Conservation (phyloP, 352 stramenopile genomes). For the Phytophthora meadii region DNA sequence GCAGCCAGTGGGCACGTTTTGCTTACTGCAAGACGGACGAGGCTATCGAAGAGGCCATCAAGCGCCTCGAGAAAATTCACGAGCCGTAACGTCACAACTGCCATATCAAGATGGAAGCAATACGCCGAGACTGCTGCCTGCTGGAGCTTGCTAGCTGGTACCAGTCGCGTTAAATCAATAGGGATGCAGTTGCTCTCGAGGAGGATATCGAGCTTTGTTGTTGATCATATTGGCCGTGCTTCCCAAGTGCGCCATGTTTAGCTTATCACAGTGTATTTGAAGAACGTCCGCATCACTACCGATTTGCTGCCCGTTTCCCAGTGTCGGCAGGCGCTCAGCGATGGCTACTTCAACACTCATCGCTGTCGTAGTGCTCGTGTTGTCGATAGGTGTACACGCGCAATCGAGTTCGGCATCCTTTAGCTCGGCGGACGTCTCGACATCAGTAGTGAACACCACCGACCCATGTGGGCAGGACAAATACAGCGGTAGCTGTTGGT, state of each 20-base stretch:
- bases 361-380: constrained; percentile 12
- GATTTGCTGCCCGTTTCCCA: constrained; percentile 30
- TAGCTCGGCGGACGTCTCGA: background rate
- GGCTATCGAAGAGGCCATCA: constrained; percentile 89
- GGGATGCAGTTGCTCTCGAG: too few species aligned
- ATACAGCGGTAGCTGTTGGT: constrained; percentile 29
- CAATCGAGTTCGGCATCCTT: constrained; percentile 24
- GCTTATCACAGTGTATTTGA: constrained; percentile 17
- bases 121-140: constrained; percentile 17
- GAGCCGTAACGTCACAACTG: constrained; percentile 23
- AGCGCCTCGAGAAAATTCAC: constrained; percentile 54
- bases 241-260: constrained; percentile 13
- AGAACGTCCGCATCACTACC: constrained; percentile 4
- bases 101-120: background rate
- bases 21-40: constrained; percentile 97
- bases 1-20: constrained; percentile 89
- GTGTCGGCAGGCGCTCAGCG: constrained; percentile 11
- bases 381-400: constrained; percentile 14
- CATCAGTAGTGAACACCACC: constrained; percentile 9
- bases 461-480: constrained; percentile 29
- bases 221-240: background rate
- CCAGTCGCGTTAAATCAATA: constrained; percentile 4
- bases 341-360: constrained; percentile 23
- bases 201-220: background rate
- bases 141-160: background rate